These are phyloP conservation scores for Nematocida sp. DNA, from an alignment of 371 early-diverging fungal genomes.

Conservation along the genomic window DNA sequence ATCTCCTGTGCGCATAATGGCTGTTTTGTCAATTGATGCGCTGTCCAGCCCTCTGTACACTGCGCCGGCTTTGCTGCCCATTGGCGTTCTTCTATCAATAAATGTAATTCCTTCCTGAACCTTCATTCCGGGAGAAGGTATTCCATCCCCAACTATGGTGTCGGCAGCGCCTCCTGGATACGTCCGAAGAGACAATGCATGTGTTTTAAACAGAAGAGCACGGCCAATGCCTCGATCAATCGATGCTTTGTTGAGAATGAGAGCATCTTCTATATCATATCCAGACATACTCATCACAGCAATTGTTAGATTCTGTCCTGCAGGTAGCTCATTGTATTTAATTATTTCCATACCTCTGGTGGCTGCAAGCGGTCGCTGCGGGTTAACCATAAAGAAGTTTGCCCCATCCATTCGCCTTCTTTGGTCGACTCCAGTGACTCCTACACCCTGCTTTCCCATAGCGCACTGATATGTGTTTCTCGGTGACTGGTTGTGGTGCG, in stretches of 20 bases:
- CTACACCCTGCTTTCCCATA: conserved; percentile 99
- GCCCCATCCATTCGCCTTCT: conserved; percentile 89
- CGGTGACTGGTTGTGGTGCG: conserved; percentile 98
- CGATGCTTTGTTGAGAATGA: conserved; percentile 91
- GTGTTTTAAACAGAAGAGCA: conserved; percentile 86
- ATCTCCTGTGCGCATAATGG: conserved; percentile 84
- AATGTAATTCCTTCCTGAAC: conserved; percentile 75
- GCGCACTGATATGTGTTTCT: conserved; percentile 98
- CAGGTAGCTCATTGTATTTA: conserved; percentile 91
- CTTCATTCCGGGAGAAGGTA: conserved; percentile 80
- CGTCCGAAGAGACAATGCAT: conserved; percentile 75
- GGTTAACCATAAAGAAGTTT: conserved; percentile 87
- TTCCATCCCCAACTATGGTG: conserved; percentile 80
- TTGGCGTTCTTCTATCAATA: conserved; percentile 81
- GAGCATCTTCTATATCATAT: conserved; percentile 99
- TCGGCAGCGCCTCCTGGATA: conserved; percentile 84
- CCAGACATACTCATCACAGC: conserved; percentile 98
- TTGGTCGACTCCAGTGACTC: conserved; percentile 89
- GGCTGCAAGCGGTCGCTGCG: conserved; percentile 95
- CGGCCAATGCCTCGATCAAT: conserved; percentile 96
- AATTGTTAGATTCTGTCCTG: conserved; percentile 97
- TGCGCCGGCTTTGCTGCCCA: conserved; percentile 74
- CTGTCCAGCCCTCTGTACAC: conserved; percentile 63
- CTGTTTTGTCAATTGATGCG: conserved; percentile 73
- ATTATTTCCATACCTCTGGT: conserved; percentile 92